Base-by-base conservation (phyloP, 2,329 filamentous ascomycete genomes). In the Ceratocystiopsis brevicomis region DNA sequence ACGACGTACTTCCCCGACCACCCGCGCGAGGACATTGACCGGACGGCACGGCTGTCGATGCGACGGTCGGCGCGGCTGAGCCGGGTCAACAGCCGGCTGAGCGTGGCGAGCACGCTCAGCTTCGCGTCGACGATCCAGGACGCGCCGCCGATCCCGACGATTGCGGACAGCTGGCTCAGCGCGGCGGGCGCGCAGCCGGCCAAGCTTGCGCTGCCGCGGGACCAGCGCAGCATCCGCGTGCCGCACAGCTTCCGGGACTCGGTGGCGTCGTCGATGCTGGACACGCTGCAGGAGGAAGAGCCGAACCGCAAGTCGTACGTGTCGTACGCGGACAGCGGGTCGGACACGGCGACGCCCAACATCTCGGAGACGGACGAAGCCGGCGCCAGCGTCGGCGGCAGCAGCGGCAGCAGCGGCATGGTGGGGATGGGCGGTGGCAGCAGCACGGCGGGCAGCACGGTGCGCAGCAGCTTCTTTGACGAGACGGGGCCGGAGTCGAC, bases 1-100 rank as follows among this genome's bases (percentile, higher is more conserved):
- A 90, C 85, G 1, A 93, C 87, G 0, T 98, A 96, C 66, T 98
- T 98, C 68, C 90, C 90, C 0, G 86, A 93, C 54, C 88, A 96
- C 54, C 78, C 87, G 41, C 78, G 84, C 44, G 87, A 94, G 57
- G 85, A 93, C 53, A 95, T 98, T 56, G 90, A 96, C 59, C 81
- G 86, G 52, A 96, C 90, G 0, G 87, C 94, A 49, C 81, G 90
- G 40, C 74, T 95, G 61, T 95, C 88, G 1, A 81, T 95, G 59
- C 76, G 88, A 52, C 75, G 90, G 52, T 96, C 88, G 37, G 84
- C 83, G 43, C 81, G 90, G 43, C 69, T 96, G 49, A 96, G 88
- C 64, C 83, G 84, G 58, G 84, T 92, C 51, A 88, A 92, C 51
- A 93, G 84, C 58, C 83, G 88, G 30, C 69, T 98, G 46, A 95